Evolutionary conservation across 345 rosid genomes (phyloP).

Genomic region (Trapa incisa): DNA sequence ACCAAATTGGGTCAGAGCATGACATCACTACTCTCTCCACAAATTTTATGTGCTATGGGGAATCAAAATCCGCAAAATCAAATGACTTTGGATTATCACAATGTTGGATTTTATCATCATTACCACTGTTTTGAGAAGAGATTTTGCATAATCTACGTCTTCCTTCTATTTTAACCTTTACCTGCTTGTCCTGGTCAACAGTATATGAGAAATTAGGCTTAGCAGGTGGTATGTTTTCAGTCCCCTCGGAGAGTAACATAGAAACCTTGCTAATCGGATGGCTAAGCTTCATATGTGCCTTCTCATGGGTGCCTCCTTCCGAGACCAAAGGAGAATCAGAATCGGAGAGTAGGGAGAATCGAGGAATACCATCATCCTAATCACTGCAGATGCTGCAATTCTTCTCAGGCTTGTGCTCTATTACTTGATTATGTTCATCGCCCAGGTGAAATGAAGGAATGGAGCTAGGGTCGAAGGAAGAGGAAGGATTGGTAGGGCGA

Average conservation of each 20-base stretch:
- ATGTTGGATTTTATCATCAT: slow-evolving; percentile 9
- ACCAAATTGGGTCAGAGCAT: too few relatives aligned
- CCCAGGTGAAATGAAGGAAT: slow-evolving; percentile 11
- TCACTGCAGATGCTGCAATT: slow-evolving; percentile 15
- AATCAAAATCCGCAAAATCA: slow-evolving; percentile 50
- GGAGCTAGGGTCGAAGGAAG: slow-evolving; percentile 8
- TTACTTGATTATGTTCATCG: neutral
- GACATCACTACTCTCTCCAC: slow-evolving; percentile 6
- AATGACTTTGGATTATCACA: slow-evolving; percentile 27
- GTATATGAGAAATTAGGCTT: slow-evolving; percentile 1
- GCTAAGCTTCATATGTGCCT: neutral
- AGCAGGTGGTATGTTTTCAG: neutral
- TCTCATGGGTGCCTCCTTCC: slow-evolving; percentile 14
- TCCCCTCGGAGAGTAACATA: neutral
- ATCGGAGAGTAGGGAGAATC: slow-evolving; percentile 33
- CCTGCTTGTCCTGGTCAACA: slow-evolving; percentile 10
- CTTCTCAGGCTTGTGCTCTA: slow-evolving; percentile 16
- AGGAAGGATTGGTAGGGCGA: slow-evolving; percentile 22
- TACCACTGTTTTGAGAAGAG: slow-evolving; percentile 25
- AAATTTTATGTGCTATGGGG: slow-evolving; percentile 26
- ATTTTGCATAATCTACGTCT: slow-evolving; percentile 46
- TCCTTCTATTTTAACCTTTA: slow-evolving; percentile 41
- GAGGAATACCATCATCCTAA: slow-evolving; percentile 15
- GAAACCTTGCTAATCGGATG: neutral
- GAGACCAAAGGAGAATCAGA: slow-evolving; percentile 38